Evolutionary conservation across 495 filamentous ascomycete genomes (phyloP).

Genomic region (Entonaema liquescens): DNA sequence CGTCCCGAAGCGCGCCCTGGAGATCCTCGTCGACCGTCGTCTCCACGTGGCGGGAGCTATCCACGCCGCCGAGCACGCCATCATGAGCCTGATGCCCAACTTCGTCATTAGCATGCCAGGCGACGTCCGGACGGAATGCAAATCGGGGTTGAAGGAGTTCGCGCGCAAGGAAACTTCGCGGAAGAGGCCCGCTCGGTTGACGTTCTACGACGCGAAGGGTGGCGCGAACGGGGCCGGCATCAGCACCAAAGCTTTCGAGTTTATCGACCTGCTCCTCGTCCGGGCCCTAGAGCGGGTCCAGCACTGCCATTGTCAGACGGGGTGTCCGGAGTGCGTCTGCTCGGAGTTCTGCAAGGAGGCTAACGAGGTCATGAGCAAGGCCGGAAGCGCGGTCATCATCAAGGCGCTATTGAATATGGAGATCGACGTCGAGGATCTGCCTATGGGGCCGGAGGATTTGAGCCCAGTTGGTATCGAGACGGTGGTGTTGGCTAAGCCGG

Average conservation of each 20-base stretch:
- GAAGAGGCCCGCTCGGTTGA: slow-evolving; percentile 88
- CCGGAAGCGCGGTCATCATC: slow-evolving; percentile 81
- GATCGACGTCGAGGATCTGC: slow-evolving; percentile 78
- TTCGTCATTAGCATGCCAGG: slow-evolving; percentile 86
- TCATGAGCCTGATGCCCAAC: slow-evolving; percentile 85
- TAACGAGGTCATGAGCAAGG: slow-evolving; percentile 94
- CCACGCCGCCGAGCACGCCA: slow-evolving; percentile 91
- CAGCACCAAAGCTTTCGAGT: slow-evolving; percentile 91
- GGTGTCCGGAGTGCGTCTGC: slow-evolving; percentile 88
- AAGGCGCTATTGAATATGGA: slow-evolving; percentile 76
- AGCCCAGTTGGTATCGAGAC: slow-evolving; percentile 82
- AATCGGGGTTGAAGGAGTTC: slow-evolving; percentile 79
- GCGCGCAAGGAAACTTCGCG: slow-evolving; percentile 66
- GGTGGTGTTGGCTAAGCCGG: slow-evolving; percentile 74
- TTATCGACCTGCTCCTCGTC: slow-evolving; percentile 77
- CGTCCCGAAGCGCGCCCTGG: slow-evolving; percentile 78
- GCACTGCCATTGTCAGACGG: slow-evolving; percentile 71
- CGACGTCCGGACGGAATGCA: slow-evolving; percentile 95
- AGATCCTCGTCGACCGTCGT: slow-evolving; percentile 73
- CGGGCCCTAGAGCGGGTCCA: slow-evolving; percentile 83
- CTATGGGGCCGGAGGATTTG: slow-evolving; percentile 78
- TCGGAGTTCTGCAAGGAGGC: slow-evolving; percentile 86
- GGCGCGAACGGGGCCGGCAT: slow-evolving; percentile 85
- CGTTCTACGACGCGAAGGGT: slow-evolving; percentile 95
- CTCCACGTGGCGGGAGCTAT: slow-evolving; percentile 91